Conservation (phyloP, 1,284 basidiomycete genomes). For the Rhodofomes roseus region DNA sequence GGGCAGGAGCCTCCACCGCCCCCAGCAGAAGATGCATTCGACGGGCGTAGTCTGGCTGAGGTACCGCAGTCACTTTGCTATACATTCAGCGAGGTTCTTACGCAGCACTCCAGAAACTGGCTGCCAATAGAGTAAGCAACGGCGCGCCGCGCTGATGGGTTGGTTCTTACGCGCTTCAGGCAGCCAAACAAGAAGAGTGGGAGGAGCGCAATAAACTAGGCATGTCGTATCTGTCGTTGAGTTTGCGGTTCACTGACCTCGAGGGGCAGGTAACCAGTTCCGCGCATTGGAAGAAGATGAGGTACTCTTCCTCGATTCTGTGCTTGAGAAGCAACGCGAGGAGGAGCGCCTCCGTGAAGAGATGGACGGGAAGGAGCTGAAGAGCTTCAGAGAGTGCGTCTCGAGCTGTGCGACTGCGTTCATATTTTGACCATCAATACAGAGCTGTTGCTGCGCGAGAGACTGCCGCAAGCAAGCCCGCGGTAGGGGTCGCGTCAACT, state of each 20-base stretch:
- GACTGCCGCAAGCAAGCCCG: constrained; percentile 46
- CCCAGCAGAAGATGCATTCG: constrained; percentile 73
- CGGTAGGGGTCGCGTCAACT: constrained; percentile 17
- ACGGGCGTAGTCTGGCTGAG: constrained; percentile 89
- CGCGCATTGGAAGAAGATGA: constrained; percentile 89
- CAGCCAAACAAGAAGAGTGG: constrained; percentile 91
- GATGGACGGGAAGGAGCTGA: constrained; percentile 79
- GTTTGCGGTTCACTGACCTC: constrained; percentile 10
- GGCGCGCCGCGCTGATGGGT: constrained; percentile 7
- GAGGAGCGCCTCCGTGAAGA: constrained; percentile 73
- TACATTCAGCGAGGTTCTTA: constrained; percentile 7
- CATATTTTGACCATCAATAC: constrained; percentile 11
- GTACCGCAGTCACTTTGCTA: constrained; percentile 48
- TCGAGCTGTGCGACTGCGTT: neutral
- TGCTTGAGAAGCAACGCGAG: constrained; percentile 71
- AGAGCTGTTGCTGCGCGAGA: constrained; percentile 76
- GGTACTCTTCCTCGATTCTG: constrained; percentile 82
- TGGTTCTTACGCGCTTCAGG: constrained; percentile 40
- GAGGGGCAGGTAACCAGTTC: constrained; percentile 76
- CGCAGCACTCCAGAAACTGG: constrained; percentile 59
- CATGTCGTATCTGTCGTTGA: constrained; percentile 21
- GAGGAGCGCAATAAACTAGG: constrained; percentile 89
- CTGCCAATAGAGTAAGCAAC: constrained; percentile 68
- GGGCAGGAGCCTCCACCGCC: constrained; percentile 85
- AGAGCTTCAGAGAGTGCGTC: constrained; percentile 72